These are phyloP conservation scores for Lithocarpus polystachyus DNA, from an alignment of 306 rosid species.

Conservation along the genomic window DNA sequence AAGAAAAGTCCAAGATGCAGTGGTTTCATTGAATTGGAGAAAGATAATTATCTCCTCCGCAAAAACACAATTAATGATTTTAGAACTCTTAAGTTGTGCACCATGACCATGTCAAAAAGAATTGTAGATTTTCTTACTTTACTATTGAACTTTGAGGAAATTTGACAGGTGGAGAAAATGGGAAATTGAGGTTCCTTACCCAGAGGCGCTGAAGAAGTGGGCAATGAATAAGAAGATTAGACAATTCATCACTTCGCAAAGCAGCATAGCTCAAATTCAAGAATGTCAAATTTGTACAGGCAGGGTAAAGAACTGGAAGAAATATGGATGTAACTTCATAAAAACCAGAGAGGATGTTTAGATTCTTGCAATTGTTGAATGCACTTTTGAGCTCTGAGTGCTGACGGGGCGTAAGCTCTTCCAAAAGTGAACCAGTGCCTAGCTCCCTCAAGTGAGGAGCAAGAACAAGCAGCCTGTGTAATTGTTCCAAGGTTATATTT, in stretches of 20 bases:
- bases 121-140: background rate
- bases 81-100: background rate
- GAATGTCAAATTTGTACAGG: conserved; percentile 60
- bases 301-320: conserved; percentile 68
- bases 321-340: conserved; percentile 48
- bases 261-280: conserved; percentile 73
- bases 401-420: conserved; percentile 54
- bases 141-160: background rate
- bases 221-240: conserved; percentile 64
- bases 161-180: conserved; percentile 8
- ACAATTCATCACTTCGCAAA: conserved; percentile 51
- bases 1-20: background rate
- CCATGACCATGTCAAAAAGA: background rate
- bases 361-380: conserved; percentile 54
- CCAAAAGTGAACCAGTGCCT: conserved; percentile 66
- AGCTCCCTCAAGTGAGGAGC: conserved; percentile 67
- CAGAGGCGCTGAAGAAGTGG: conserved; percentile 66
- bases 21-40: background rate
- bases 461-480: conserved; percentile 48
- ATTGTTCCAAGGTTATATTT: conserved; percentile 56
- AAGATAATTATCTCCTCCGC: background rate
- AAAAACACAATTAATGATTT: background rate
- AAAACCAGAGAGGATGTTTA: conserved; percentile 74
- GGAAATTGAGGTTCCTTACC: conserved; percentile 38
- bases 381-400: conserved; percentile 56